These are phyloP conservation scores for Xylariaceae sp. DNA, from an alignment of 2,329 filamentous ascomycete species.

Conservation along the genomic window DNA sequence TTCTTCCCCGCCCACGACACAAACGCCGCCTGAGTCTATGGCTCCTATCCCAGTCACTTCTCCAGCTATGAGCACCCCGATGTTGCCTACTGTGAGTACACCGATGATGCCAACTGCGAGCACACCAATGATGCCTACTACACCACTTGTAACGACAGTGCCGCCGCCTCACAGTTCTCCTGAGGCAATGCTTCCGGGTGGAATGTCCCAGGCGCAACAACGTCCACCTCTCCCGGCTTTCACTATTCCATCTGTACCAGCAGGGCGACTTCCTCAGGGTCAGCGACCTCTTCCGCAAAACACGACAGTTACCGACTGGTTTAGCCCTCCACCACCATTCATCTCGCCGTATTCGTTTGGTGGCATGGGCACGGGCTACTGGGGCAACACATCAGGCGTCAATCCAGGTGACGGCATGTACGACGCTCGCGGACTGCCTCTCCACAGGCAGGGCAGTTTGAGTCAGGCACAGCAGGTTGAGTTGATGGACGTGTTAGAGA, in stretches of 20 bases:
- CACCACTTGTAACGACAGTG: constrained; percentile 23
- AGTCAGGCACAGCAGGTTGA: constrained; percentile 78
- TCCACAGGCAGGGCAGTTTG: constrained; percentile 60
- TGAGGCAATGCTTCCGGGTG: constrained; percentile 21
- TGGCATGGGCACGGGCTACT: constrained; percentile 39
- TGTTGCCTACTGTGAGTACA: constrained; percentile 18
- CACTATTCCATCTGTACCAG: constrained; percentile 37
- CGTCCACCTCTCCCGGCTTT: constrained; percentile 33
- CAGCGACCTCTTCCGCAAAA: constrained; percentile 42
- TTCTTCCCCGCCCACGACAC: constrained; percentile 27
- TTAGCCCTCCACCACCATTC: constrained; percentile 47
- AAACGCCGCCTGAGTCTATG: constrained; percentile 30
- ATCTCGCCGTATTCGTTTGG: constrained; percentile 49
- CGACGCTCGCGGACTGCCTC: constrained; percentile 28
- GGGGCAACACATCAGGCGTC: constrained; percentile 28
- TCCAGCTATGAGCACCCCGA: constrained; percentile 26
- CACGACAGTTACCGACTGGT: constrained; percentile 45
- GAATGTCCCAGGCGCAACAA: constrained; percentile 20
- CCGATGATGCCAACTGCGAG: constrained; percentile 19
- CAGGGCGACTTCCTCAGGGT: constrained; percentile 33
- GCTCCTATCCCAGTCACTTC: constrained; percentile 22
- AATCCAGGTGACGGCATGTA: constrained; percentile 26
- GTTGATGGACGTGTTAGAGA: constrained; percentile 75
- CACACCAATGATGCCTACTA: constrained; percentile 25
- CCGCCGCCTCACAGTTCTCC: constrained; percentile 23